phyloP scores from a whole-genome alignment of 2,329 filamentous ascomycete species.

The Claviceps fusiformis region DNA sequence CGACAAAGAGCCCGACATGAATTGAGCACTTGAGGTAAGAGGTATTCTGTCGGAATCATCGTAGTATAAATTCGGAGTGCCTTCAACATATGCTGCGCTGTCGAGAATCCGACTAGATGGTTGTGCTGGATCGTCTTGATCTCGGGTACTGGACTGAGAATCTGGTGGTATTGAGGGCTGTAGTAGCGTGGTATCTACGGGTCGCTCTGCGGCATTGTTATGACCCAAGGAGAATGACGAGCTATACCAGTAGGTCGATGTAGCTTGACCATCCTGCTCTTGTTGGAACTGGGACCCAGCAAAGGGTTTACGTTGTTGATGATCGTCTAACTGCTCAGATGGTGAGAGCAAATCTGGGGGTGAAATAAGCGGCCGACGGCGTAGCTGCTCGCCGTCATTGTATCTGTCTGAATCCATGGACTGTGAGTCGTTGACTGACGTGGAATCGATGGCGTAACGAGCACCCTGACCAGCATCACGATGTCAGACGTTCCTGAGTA shows the following conservation, averaged over 20 bases:
- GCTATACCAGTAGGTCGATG: constrained; percentile 41
- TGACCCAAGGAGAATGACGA: constrained; percentile 26
- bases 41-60: constrained; percentile 47
- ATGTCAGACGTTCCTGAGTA: background rate
- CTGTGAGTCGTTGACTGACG: background rate
- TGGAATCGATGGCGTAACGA: background rate
- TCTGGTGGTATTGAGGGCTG: constrained; percentile 42
- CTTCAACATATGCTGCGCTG: constrained; percentile 19
- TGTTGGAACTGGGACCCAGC: background rate
- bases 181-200: constrained; percentile 38
- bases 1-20: constrained; percentile 37
- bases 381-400: constrained; percentile 12
- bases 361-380: constrained; percentile 45
- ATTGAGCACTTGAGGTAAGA: constrained; percentile 40
- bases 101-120: constrained; percentile 18
- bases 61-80: constrained; percentile 20
- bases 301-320: background rate
- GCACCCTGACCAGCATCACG: constrained; percentile 1
- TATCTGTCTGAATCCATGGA: constrained; percentile 19
- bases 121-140: constrained; percentile 14
- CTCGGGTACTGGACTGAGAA: constrained; percentile 21
- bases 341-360: constrained; percentile 44
- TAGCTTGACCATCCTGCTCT: constrained; percentile 20
- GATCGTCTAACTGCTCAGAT: background rate
- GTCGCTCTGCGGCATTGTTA: constrained; percentile 28